These are phyloP conservation scores for Ustilago curta DNA, from an alignment of 1,284 basidiomycete species.

Conservation along the genomic window DNA sequence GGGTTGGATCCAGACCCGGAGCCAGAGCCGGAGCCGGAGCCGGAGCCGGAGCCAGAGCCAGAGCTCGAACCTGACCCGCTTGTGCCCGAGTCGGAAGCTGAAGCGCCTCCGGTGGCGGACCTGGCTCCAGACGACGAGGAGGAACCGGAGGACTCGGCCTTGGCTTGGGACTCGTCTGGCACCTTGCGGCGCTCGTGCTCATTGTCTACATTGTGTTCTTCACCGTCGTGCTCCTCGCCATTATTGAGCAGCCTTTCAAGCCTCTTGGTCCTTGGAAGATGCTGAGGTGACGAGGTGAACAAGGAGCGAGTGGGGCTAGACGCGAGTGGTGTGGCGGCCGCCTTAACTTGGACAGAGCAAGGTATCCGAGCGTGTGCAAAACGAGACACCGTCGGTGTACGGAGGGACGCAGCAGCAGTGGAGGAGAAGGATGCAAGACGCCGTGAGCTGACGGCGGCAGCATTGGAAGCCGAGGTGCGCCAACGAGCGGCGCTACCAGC, in stretches of 20 bases:
- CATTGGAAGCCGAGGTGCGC: conserved; percentile 24
- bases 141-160: conserved; percentile 32
- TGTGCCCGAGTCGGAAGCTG: conserved; percentile 17
- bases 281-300: conserved; percentile 34
- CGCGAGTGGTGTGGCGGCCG: conserved; percentile 1
- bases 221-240: conserved; percentile 29
- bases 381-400: conserved; percentile 5
- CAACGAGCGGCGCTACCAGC: conserved; percentile 42
- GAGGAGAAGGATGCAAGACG: conserved; percentile 25
- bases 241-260: conserved; percentile 15
- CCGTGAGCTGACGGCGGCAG: conserved; percentile 14
- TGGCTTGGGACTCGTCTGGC: conserved; percentile 13
- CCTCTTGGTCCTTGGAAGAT: conserved; percentile 50
- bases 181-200: conserved; percentile 29
- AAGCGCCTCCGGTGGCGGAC: conserved; percentile 24
- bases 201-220: conserved; percentile 44
- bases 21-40: conserved; percentile 29
- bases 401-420: not conserved
- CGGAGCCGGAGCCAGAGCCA: conserved; percentile 17
- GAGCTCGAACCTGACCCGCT: conserved; percentile 19
- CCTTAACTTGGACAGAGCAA: not conserved
- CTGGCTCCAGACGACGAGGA: conserved; percentile 25
- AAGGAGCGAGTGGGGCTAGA: conserved; percentile 23
- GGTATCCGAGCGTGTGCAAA: conserved; percentile 10
- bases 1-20: conserved; percentile 50